Evolutionary conservation across 305 asterid species (phyloP).

Genomic region (Fraxinus nigra): DNA sequence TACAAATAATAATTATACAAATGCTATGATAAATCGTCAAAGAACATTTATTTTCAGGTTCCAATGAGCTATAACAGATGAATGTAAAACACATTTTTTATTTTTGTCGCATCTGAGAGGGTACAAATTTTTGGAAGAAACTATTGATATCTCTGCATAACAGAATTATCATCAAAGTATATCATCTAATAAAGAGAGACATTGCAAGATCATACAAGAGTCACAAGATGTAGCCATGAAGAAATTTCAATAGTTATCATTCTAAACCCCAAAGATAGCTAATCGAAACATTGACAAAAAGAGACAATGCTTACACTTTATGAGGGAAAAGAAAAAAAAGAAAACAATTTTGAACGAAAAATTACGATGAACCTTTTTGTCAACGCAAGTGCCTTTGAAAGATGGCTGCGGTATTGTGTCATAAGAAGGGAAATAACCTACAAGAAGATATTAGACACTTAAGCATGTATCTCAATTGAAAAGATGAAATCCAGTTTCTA

Average conservation of each 20-base stretch:
- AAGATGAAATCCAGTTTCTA: constrained; percentile 11
- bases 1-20: not conserved
- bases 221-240: not conserved
- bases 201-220: constrained; percentile 13
- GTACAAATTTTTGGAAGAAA: constrained; percentile 6
- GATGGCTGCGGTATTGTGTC: constrained; percentile 79
- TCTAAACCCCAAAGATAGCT: constrained; percentile 10
- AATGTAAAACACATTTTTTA: not conserved
- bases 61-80: constrained; percentile 17
- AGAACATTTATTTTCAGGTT: not conserved
- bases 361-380: constrained; percentile 69
- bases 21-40: not conserved
- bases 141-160: constrained; percentile 5
- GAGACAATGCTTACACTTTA: constrained; percentile 16
- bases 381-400: constrained; percentile 86
- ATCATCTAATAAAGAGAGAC: not conserved
- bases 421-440: constrained; percentile 84
- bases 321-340: not conserved
- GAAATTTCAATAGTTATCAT: not conserved
- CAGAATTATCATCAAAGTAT: not conserved
- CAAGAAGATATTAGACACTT: constrained; percentile 22
- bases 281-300: constrained; percentile 4
- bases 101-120: not conserved
- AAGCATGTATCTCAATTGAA: constrained; percentile 17
- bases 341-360: constrained; percentile 12